Evolutionary conservation across 2,329 filamentous ascomycete genomes (phyloP).

Genomic region (Diaporthe batatas): DNA sequence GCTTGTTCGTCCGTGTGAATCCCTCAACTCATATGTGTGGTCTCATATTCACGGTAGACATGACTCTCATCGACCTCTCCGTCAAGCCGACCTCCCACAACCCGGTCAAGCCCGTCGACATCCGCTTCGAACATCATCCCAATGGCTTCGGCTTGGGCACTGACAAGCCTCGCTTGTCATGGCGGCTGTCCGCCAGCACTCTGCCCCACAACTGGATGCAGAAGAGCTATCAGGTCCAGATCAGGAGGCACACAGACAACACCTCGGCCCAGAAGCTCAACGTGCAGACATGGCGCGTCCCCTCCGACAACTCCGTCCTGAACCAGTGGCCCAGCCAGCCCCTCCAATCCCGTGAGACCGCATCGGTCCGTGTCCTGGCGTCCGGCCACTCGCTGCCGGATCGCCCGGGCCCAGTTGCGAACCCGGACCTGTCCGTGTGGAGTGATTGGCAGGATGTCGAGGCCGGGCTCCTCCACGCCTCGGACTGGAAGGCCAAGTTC

Average conservation of each 20-base stretch:
- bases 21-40: neutral
- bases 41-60: neutral
- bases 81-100: neutral
- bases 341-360: conserved; percentile 37
- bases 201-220: conserved; percentile 34
- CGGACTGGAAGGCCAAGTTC: conserved; percentile 41
- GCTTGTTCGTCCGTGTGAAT: neutral
- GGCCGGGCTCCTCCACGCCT: conserved; percentile 30
- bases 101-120: conserved; percentile 11
- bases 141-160: conserved; percentile 39
- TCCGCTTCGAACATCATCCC: conserved; percentile 41
- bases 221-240: conserved; percentile 37
- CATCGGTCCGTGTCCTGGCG: conserved; percentile 29
- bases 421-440: conserved; percentile 2
- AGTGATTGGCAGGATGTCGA: conserved; percentile 36
- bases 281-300: conserved; percentile 28
- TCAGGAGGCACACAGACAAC: conserved; percentile 4
- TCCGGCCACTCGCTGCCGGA: neutral
- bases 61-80: conserved; percentile 31
- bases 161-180: conserved; percentile 37
- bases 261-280: neutral
- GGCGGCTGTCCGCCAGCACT: conserved; percentile 27
- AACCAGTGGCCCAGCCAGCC: conserved; percentile 28
- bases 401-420: neutral
- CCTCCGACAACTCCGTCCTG: conserved; percentile 22